Evolutionary conservation across 352 stramenopile species (phyloP).

Genomic region (Phytopythium ostracodes): DNA sequence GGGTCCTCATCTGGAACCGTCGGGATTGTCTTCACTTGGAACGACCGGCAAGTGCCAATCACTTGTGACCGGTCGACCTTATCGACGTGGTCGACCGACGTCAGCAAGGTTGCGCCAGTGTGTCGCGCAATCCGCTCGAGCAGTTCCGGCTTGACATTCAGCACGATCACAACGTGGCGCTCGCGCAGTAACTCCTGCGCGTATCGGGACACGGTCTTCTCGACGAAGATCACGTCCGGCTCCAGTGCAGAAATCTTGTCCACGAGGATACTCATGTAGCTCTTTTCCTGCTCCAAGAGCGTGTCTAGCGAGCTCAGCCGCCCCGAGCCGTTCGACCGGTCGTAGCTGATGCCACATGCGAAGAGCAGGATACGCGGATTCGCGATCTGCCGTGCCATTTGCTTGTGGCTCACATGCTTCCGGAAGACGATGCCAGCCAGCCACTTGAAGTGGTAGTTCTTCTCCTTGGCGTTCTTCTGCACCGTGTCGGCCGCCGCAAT

Average conservation of each 20-base stretch:
- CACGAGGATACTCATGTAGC: conserved; percentile 97
- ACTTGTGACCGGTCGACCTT: conserved; percentile 42
- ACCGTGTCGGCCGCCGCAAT: conserved; percentile 48
- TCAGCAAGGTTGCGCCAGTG: conserved; percentile 91
- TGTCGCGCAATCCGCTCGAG: conserved; percentile 92
- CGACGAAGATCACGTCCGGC: conserved; percentile 95
- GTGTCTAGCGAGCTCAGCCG: conserved; percentile 94
- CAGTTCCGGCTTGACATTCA: conserved; percentile 93
- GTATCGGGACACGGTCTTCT: conserved; percentile 82
- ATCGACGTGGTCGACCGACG: conserved; percentile 92
- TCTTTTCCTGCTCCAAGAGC: conserved; percentile 95
- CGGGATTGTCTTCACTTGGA: conserved; percentile 59
- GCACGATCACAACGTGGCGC: conserved; percentile 89
- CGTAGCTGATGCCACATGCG: conserved; percentile 95
- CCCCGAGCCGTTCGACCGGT: conserved; percentile 77
- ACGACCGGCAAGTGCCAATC: conserved; percentile 63
- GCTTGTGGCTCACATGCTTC: conserved; percentile 97
- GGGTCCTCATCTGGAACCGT: conserved; percentile 36
- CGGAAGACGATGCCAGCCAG: conserved; percentile 94
- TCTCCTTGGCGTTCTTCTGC: conserved; percentile 75
- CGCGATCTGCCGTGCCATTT: conserved; percentile 91
- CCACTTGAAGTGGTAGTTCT: conserved; percentile 90
- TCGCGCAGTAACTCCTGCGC: conserved; percentile 93
- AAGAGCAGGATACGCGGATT: conserved; percentile 98
- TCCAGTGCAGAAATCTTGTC: conserved; percentile 95